A percentile compares a stretch with the other conserved stretches of the same genome.
Conservation (phyloP, 306 rosid genomes). For the Dalbergia cultrata region DNA sequence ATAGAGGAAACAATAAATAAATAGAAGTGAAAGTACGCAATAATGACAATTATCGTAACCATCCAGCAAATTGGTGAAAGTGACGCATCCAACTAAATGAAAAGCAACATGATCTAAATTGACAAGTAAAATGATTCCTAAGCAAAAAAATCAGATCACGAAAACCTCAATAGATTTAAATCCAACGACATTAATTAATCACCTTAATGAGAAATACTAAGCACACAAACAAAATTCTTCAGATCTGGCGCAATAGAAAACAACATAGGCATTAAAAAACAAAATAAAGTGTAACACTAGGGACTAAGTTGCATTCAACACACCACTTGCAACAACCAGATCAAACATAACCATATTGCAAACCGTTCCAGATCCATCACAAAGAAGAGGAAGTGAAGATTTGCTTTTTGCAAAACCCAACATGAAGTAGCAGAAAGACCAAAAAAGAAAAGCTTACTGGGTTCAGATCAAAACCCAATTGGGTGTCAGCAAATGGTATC, state of each 20-base stretch:
- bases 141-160: not conserved
- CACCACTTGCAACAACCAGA: constrained; percentile 26
- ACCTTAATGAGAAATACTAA: constrained; percentile 32
- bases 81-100: constrained; percentile 41
- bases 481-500: constrained; percentile 33
- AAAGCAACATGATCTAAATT: constrained; percentile 36
- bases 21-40: constrained; percentile 16
- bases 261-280: not conserved
- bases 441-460: constrained; percentile 50
- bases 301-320: constrained; percentile 33
- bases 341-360: constrained; percentile 22
- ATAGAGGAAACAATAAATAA: not conserved
- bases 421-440: not conserved
- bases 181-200: not conserved
- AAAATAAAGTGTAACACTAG: not conserved
- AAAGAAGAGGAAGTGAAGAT: not conserved
- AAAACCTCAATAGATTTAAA: constrained; percentile 23
- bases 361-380: constrained; percentile 50
- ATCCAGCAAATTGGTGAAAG: constrained; percentile 49
- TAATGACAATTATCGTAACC: constrained; percentile 27
- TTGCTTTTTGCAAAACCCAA: not conserved
- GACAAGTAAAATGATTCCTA: constrained; percentile 18
- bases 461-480: constrained; percentile 54
- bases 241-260: constrained; percentile 48
- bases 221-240: constrained; percentile 32